Evolutionary conservation across 2,329 filamentous ascomycete genomes (phyloP), one percentile per base, ranked within the genome.

Genomic region (Aureobasidium leucospermi): DNA sequence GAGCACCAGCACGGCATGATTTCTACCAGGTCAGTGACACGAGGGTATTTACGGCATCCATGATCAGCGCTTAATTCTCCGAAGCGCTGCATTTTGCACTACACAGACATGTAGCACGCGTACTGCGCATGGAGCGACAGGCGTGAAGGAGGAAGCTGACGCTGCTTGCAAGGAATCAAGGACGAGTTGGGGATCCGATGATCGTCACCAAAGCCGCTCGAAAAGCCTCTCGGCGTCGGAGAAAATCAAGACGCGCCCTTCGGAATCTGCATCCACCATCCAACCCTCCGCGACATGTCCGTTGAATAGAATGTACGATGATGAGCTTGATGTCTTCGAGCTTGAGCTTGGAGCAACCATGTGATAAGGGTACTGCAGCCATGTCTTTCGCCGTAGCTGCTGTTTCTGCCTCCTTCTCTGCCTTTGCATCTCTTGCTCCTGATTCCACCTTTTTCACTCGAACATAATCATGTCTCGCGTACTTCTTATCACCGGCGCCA

Each of bases 401-500:
- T 46, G 38, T 31, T 53, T 34, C 49, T 42, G 51, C 39, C 51
- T 55, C 38, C 29, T 34, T 34, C 34, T 55, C 29, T 42, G 29
- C 32, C 15, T 51, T 39, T 28, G 39, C 42, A 28, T n/a, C 41
- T 56, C 19, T 46, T 56, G 41, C 29, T 38, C 15, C 29, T 58
- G 34, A 48, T 15, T 15, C 19, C 32, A 47, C 29, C 43, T 19
- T 19, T 23, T 6, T 31, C 2, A 19, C 29, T 32, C 31, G 28
- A 57, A 38, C 5, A 32, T 11, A 34, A 63, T 60, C 39, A 68
- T 71, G 65, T 67, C 71, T 1, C 76, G 75, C 65, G 65, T 68
- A 28, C 71, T 77, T 43, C 73, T 78, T 60, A 68, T 78, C 60
- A 76, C 74, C 46, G 76, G 76, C 45, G 75, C 75, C 6, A 78